These are phyloP conservation scores for Zygotorulaspora florentina DNA, from an alignment of 805 yeast species.

Conservation along the genomic window DNA sequence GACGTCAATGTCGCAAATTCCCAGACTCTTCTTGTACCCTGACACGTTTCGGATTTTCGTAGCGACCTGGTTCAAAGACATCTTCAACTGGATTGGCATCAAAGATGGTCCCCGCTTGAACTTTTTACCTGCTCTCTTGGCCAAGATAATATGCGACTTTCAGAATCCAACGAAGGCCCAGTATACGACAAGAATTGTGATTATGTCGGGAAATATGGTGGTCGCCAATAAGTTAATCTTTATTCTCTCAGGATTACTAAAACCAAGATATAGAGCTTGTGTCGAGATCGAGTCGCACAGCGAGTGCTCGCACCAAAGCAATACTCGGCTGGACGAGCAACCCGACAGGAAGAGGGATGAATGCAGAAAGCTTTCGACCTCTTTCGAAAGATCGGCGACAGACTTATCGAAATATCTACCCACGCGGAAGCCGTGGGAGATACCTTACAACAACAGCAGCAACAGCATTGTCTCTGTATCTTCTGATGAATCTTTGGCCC, in stretches of 20 bases:
- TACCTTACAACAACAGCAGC: slow-evolving; percentile 33
- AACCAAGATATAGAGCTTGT: slow-evolving; percentile 30
- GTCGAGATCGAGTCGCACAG: slow-evolving; percentile 14
- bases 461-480: slow-evolving; percentile 31
- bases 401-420: slow-evolving; percentile 23
- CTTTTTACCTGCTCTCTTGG: slow-evolving; percentile 29
- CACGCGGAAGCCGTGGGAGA: slow-evolving; percentile 39
- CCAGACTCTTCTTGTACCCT: slow-evolving; percentile 38
- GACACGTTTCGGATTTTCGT: slow-evolving; percentile 27
- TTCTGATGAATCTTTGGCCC: slow-evolving; percentile 29
- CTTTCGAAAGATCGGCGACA: slow-evolving; percentile 16
- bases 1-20: slow-evolving; percentile 32
- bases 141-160: slow-evolving; percentile 27
- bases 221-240: slow-evolving; percentile 57
- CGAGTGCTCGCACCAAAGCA: slow-evolving; percentile 2
- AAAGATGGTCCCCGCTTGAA: slow-evolving; percentile 39
- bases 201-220: slow-evolving; percentile 56
- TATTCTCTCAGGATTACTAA: slow-evolving; percentile 48
- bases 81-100: slow-evolving; percentile 41
- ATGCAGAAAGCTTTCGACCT: not conserved
- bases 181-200: slow-evolving; percentile 46
- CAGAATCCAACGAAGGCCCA: slow-evolving; percentile 19
- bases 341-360: slow-evolving; percentile 1
- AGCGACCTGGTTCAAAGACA: slow-evolving; percentile 38
- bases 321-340: not conserved